Percentiles rank a stretch among this genome's conserved stretches.
Evolutionary conservation across 2,329 filamentous ascomycete genomes (phyloP).

Genomic region (Claviceps paspali): DNA sequence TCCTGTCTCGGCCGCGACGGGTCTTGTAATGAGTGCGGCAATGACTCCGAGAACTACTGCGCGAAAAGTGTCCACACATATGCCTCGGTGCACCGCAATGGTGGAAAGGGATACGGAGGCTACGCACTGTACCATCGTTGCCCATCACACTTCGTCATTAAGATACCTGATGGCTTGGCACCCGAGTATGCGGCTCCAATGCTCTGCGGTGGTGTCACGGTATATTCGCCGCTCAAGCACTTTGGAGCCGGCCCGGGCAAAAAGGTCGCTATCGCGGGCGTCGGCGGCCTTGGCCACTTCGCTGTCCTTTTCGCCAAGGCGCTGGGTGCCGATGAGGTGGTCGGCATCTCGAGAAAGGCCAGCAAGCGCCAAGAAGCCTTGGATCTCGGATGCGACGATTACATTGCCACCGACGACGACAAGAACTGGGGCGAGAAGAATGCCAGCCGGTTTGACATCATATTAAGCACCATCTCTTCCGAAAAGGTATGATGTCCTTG

Average conservation of each 20-base stretch:
- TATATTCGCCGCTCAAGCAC: conserved; percentile 46
- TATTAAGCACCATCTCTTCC: conserved; percentile 40
- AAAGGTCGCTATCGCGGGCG: conserved; percentile 48
- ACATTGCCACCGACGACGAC: conserved; percentile 29
- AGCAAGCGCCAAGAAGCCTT: conserved; percentile 39
- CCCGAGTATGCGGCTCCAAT: conserved; percentile 40
- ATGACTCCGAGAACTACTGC: conserved; percentile 28
- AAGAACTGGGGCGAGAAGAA: conserved; percentile 38
- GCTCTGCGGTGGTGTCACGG: conserved; percentile 56
- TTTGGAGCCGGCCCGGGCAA: conserved; percentile 53
- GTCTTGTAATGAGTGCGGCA: conserved; percentile 25
- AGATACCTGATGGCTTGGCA: conserved; percentile 27
- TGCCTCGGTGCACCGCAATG: conserved; percentile 19
- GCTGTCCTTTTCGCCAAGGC: conserved; percentile 54
- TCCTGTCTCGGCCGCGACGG: conserved; percentile 32
- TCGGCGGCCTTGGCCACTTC: conserved; percentile 56
- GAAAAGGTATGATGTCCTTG: conserved; percentile 9
- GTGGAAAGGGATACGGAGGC: conserved; percentile 32
- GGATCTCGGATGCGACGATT: conserved; percentile 40
- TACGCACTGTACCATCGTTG: conserved; percentile 20
- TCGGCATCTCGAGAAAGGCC: conserved; percentile 39
- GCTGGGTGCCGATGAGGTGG: conserved; percentile 44
- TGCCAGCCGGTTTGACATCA: conserved; percentile 36
- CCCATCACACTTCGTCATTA: conserved; percentile 31
- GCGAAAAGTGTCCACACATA: conserved; percentile 34